Evolutionary conservation across 352 stramenopile species (phyloP), one percentile per base, ranked within the genome.

Genomic region (Phytophthora sp.): DNA sequence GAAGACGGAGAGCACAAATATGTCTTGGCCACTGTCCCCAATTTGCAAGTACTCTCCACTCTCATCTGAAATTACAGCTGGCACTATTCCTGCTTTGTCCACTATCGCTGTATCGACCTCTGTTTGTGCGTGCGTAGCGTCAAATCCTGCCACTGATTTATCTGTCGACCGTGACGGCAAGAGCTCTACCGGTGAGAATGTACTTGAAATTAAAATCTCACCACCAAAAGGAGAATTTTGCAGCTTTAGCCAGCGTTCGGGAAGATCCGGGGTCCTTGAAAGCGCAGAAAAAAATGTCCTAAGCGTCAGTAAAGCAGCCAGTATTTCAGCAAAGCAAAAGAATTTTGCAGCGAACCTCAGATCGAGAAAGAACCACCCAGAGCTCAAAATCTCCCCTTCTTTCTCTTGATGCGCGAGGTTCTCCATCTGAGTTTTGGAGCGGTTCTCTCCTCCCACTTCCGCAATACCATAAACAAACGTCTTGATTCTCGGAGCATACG

Each of bases 351-450:
- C 63, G 21, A 29, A 91, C 82, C 86, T 82, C 4, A 94, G 49
- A 36, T 94, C 86, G 15, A 94, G 69, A 56, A 94, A 93, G 67
- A 94, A 91, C 84, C 84, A 94, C 4, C 86, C 86, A 49, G 89
- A 82, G 46, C 82, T 90, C 45, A 88, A 64, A 53, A 91, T 78
- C 21, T 60, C 64, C 42, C 69, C 60, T 30, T 82, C 61, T 52
- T 80, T 69, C 33, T 70, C 49, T 56, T 69, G 57, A 26, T 42
- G 63, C 1, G 45, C 30, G 8, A 69, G 57, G 18, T 58, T 58
- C 13, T 69, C 58, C 49, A 42, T 66, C 46, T 58, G 57, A 26
- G 27, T 38, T 42, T 58, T 38, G 7, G 29, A 55, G 7, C 45
- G 74, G 7, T 65, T 56, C 5, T 62, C 67, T 1, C 45, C 38